Evolutionary conservation across 768 basidiomycete species (phyloP), one percentile per base, ranked within the genome.

Genomic region (Suillus sp.): DNA sequence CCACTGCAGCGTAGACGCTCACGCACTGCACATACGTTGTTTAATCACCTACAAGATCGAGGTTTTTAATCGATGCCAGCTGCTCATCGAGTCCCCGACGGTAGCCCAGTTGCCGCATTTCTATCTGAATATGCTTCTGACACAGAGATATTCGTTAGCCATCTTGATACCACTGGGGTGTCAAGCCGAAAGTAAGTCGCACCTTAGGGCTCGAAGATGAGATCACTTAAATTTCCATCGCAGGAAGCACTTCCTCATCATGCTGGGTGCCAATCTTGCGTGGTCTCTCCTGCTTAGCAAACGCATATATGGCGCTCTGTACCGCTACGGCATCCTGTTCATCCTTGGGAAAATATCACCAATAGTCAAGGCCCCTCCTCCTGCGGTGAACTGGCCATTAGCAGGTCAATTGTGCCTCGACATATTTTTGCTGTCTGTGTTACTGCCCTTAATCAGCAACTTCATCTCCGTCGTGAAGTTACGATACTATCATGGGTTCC

Each of bases 131-230:
- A 69, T 53, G 68, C 70, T 54, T 58, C 67, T 4, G 67, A 57
- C 42, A 63, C 43, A 50, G 75, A 75, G 64, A 47, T 76, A 35
- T 76, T 69, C 62, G 69, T 75, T 37, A 76, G 73, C 30, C 74
- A 75, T 25, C 55, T 73, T 35, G 70, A 76, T 48, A 51, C 69
- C 27, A 38, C 65, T 43, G 63, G 66, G 62, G 61, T 34, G 38
- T 65, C 60, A 34, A 61, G 64, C 38, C 64, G 70, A 61, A 75
- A 67, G 74, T 76, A 64, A 59, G 75, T 65, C n/a, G 5, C 45
- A 1, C 47, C 11, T 38, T 42, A 7, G 0, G 22, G 9, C 59
- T 42, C 3, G 55, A 38, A 27, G 55, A 27, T 18, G 38, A 40
- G 16, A 27, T 13, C 10, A 38, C n/a, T 34, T 25, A 51, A 11